A percentile compares a stretch with the other conserved stretches of the same genome.
These are phyloP conservation scores for Fraxinus angustifolia DNA, from an alignment of 305 asterid genomes.

Conservation along the genomic window DNA sequence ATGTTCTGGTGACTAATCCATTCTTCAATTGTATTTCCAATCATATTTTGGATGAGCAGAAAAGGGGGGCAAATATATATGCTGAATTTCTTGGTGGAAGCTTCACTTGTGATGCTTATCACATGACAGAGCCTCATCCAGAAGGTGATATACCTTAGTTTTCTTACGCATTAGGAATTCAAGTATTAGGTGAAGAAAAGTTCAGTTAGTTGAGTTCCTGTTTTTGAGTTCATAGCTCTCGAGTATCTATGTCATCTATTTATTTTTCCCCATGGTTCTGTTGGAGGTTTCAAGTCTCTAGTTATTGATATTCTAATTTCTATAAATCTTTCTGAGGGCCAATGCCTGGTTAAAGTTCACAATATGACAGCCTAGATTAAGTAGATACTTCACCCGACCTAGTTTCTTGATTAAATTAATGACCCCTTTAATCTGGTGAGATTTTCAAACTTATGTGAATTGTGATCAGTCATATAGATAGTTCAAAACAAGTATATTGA, in stretches of 20 bases:
- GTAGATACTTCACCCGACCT: background rate
- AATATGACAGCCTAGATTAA: background rate
- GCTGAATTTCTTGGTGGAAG: conserved; percentile 99
- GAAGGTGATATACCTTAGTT: conserved; percentile 46
- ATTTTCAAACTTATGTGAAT: background rate
- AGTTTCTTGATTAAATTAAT: background rate
- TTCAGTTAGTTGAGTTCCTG: background rate
- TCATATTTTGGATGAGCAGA: conserved; percentile 43
- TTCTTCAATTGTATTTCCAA: conserved; percentile 17
- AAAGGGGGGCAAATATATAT: conserved; percentile 80
- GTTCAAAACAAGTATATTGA: background rate
- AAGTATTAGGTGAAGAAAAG: conserved; percentile 2
- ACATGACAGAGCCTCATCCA: conserved; percentile 96
- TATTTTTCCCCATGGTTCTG: background rate
- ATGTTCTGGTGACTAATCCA: conserved; percentile 1
- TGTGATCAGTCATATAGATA: background rate
- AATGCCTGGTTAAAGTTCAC: background rate
- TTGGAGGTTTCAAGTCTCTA: background rate
- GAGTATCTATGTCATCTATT: background rate
- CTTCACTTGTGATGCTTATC: conserved; percentile 91
- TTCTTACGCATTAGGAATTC: conserved; percentile 6
- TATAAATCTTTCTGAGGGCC: background rate
- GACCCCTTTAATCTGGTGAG: background rate
- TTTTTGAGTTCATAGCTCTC: background rate
- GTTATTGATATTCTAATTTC: background rate